Conservation (phyloP, 2,329 filamentous ascomycete species). For the Colletotrichum neosansevieriae region DNA sequence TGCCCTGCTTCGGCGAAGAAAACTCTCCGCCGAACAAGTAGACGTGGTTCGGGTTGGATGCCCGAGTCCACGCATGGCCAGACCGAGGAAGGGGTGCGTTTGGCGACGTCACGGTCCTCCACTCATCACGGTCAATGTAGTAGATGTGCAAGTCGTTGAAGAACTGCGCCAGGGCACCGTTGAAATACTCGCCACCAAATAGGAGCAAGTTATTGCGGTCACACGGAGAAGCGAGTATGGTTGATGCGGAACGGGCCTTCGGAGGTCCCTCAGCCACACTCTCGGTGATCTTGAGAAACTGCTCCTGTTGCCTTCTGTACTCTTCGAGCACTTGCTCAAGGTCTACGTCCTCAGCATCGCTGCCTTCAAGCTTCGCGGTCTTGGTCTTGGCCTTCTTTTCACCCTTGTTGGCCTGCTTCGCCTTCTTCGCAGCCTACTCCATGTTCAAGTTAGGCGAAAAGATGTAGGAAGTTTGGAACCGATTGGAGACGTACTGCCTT, state of each 20-base stretch:
- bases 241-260: slow-evolving; percentile 81
- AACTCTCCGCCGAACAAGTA: slow-evolving; percentile 98
- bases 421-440: slow-evolving; percentile 69
- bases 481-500: slow-evolving; percentile 54
- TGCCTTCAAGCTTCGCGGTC: slow-evolving; percentile 79
- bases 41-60: slow-evolving; percentile 84
- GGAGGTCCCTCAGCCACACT: slow-evolving; percentile 77
- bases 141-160: slow-evolving; percentile 77
- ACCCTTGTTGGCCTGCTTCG: slow-evolving; percentile 89
- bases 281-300: slow-evolving; percentile 94
- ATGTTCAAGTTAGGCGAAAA: slow-evolving; percentile 42
- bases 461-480: not conserved
- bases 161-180: slow-evolving; percentile 84
- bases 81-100: slow-evolving; percentile 92
- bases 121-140: slow-evolving; percentile 87
- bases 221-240: slow-evolving; percentile 85
- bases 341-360: slow-evolving; percentile 92
- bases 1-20: slow-evolving; percentile 95
- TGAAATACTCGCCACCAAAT: slow-evolving; percentile 96
- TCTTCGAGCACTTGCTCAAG: slow-evolving; percentile 93
- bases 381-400: slow-evolving; percentile 86
- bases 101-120: slow-evolving; percentile 89
- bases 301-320: slow-evolving; percentile 92
- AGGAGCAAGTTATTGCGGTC: slow-evolving; percentile 90
- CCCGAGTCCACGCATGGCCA: slow-evolving; percentile 94